A percentile compares a stretch with the other conserved stretches of the same genome.
phyloP scores from a whole-genome alignment of 768 basidiomycete genomes.

The Psilocybe cyanescens region DNA sequence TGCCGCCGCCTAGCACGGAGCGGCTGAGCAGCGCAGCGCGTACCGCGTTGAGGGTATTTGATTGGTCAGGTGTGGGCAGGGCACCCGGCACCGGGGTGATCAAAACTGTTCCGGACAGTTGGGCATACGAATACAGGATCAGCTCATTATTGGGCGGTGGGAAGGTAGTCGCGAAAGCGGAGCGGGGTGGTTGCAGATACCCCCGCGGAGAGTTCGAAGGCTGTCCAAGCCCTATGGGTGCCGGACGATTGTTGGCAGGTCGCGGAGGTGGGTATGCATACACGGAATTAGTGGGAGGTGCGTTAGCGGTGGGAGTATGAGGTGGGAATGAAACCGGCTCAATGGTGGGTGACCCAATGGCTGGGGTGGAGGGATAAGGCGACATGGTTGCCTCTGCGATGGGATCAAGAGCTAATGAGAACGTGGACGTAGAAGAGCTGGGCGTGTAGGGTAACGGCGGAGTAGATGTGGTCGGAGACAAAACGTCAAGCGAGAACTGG shows the following conservation, averaged over 20 bases:
- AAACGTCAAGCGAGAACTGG: conserved; percentile 35
- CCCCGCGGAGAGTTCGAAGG: conserved; percentile 32
- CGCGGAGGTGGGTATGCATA: conserved; percentile 40
- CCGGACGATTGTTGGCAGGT: conserved; percentile 26
- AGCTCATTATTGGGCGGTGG: conserved; percentile 62
- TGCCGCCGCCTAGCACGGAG: conserved; percentile 67
- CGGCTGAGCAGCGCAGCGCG: conserved; percentile 54
- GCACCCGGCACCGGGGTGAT: conserved; percentile 50
- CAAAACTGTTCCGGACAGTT: conserved; percentile 70
- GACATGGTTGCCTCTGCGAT: conserved; percentile 33
- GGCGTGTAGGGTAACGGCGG: conserved; percentile 36
- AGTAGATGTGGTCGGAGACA: conserved; percentile 32
- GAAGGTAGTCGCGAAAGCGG: conserved; percentile 49
- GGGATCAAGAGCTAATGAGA: conserved; percentile 41
- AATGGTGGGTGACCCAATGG: conserved; percentile 32
- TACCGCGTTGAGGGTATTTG: conserved; percentile 46
- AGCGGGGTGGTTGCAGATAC: conserved; percentile 31
- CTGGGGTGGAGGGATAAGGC: conserved; percentile 31
- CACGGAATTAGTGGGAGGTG: conserved; percentile 23
- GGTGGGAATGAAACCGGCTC: conserved; percentile 33
- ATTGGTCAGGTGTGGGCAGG: conserved; percentile 47
- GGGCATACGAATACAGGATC: conserved; percentile 85
- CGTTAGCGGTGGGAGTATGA: conserved; percentile 24
- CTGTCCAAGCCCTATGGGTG: conserved; percentile 52
- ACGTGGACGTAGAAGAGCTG: conserved; percentile 46